These are phyloP conservation scores for Eimeria sp. DNA, from an alignment of 169 alveolate genomes.

Conservation along the genomic window DNA sequence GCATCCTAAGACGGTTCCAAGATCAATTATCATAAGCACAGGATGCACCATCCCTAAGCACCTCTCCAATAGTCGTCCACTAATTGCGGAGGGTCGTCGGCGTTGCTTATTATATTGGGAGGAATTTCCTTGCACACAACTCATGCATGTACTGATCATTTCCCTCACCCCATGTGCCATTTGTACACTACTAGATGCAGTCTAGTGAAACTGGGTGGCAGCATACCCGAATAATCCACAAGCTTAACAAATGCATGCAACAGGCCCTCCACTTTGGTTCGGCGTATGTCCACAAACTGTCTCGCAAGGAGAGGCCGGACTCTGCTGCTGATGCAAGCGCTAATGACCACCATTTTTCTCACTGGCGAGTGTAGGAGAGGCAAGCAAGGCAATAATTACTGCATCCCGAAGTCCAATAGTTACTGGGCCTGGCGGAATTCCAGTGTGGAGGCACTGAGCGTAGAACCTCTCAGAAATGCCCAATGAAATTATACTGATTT, in stretches of 20 bases:
- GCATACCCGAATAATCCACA: constrained; percentile 84
- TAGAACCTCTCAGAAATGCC: not conserved
- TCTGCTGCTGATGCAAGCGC: constrained; percentile 90
- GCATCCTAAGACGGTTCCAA: not conserved
- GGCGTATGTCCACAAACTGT: constrained; percentile 93
- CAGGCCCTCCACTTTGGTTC: constrained; percentile 92
- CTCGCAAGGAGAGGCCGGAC: constrained; percentile 93
- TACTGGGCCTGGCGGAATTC: not conserved
- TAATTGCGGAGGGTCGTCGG: not conserved
- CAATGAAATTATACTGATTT: not conserved
- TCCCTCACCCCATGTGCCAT: not conserved
- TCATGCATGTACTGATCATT: not conserved
- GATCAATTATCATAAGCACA: not conserved
- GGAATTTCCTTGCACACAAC: not conserved
- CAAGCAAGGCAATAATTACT: not conserved
- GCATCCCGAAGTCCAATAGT: constrained; percentile 35
- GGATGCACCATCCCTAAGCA: not conserved
- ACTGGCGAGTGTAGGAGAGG: not conserved
- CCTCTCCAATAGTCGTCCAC: not conserved
- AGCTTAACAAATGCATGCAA: constrained; percentile 88
- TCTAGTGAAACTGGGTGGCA: not conserved
- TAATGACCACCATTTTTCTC: constrained; percentile 89
- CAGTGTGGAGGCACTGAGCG: not conserved
- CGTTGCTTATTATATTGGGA: not conserved
- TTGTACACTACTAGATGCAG: not conserved